These are phyloP conservation scores for Alternaria viburni DNA, from an alignment of 2,329 filamentous ascomycete species.

Conservation along the genomic window DNA sequence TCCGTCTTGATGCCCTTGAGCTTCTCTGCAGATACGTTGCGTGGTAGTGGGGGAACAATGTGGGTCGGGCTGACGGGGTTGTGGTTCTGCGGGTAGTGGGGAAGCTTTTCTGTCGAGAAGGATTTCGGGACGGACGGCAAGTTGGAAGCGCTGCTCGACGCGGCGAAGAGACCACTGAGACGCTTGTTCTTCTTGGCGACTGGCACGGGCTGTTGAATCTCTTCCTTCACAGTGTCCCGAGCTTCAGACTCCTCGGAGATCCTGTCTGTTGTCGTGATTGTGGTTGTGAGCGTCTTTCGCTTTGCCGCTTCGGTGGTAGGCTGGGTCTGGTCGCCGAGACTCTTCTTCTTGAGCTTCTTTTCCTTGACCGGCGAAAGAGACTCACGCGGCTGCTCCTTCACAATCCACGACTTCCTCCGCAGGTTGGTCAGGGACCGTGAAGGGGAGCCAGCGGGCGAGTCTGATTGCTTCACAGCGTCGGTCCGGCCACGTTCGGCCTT, in stretches of 20 bases:
- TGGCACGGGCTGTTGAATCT: slow-evolving; percentile 27
- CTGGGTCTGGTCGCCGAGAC: slow-evolving; percentile 24
- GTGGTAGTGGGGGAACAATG: slow-evolving; percentile 51
- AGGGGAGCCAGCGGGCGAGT: slow-evolving; percentile 35
- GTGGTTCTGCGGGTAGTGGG: slow-evolving; percentile 43
- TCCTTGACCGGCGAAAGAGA: slow-evolving; percentile 23
- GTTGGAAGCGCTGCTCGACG: slow-evolving; percentile 37
- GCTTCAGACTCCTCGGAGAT: slow-evolving; percentile 40
- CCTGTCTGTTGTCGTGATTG: slow-evolving; percentile 27
- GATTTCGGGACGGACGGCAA: slow-evolving; percentile 55
- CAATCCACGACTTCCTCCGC: slow-evolving; percentile 47
- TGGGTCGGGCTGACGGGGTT: slow-evolving; percentile 43
- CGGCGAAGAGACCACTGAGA: slow-evolving; percentile 41
- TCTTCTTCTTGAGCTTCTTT: slow-evolving; percentile 24
- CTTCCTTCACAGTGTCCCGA: slow-evolving; percentile 29
- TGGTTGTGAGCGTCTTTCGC: slow-evolving; percentile 30
- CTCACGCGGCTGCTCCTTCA: slow-evolving; percentile 23
- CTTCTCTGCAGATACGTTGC: slow-evolving; percentile 50
- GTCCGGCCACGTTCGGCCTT: slow-evolving; percentile 34
- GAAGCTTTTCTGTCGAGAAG: slow-evolving; percentile 57
- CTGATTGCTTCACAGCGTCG: slow-evolving; percentile 32
- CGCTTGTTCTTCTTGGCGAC: slow-evolving; percentile 46
- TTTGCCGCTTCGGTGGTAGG: slow-evolving; percentile 28
- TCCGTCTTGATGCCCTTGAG: slow-evolving; percentile 47
- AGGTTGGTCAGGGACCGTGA: slow-evolving; percentile 42